Evolutionary conservation across 2,329 filamentous ascomycete genomes (phyloP).

Genomic region (Parascedosporium putredinis): DNA sequence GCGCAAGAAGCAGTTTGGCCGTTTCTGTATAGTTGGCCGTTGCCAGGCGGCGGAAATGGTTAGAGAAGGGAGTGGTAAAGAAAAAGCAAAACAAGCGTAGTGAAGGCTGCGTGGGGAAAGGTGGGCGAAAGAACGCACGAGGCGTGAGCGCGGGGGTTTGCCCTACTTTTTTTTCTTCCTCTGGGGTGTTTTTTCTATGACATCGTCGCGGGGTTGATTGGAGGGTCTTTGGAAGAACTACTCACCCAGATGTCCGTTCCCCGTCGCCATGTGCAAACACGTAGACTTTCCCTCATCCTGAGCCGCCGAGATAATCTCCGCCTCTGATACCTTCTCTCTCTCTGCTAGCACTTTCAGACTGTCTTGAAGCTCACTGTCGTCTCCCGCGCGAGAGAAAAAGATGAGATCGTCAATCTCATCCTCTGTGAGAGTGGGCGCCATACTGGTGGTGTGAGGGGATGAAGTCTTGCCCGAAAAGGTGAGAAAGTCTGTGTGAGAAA

Average conservation of each 20-base stretch:
- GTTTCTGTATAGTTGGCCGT: conserved; percentile 24
- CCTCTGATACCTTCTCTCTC: conserved; percentile 47
- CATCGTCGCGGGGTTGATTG: not conserved
- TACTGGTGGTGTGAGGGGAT: conserved; percentile 14
- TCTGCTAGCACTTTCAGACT: conserved; percentile 48
- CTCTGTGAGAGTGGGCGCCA: conserved; percentile 50
- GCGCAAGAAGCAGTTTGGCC: conserved; percentile 31
- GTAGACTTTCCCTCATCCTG: conserved; percentile 70
- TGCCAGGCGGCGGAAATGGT: not conserved
- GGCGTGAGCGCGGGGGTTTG: too few species aligned
- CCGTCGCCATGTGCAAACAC: conserved; percentile 82
- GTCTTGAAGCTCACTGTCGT: conserved; percentile 56
- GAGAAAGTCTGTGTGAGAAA: not conserved
- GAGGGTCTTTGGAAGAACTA: not conserved
- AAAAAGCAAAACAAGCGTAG: not conserved
- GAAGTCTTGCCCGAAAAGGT: too few species aligned
- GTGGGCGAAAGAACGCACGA: too few species aligned
- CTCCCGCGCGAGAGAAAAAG: conserved; percentile 73
- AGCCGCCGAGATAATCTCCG: conserved; percentile 59
- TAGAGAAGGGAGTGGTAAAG: not conserved
- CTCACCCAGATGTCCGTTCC: conserved; percentile 76
- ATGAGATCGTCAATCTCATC: conserved; percentile 88
- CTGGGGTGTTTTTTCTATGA: not conserved
- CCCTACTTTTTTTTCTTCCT: too few species aligned
- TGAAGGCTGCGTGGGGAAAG: not conserved